Evolutionary conservation across 768 basidiomycete genomes (phyloP), one percentile per base, ranked within the genome.

Genomic region (Suillus lakei): DNA sequence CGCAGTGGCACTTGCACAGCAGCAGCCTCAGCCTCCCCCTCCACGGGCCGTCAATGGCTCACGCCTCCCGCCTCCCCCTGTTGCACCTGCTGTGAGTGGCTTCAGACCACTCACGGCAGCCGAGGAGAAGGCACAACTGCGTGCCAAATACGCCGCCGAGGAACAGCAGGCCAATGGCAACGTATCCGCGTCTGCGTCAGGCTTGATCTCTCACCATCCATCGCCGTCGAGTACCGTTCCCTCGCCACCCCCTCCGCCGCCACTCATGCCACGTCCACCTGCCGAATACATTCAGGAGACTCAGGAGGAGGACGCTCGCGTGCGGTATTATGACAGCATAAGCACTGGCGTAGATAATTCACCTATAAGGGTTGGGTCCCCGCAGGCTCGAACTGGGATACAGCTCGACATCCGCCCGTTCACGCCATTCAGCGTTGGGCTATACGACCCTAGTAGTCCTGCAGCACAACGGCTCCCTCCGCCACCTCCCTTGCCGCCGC

Each of bases 201-300:
- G 67, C 30, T 72, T 72, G 32, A 69, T 69, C 1, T 68, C 70
- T 26, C 69, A 69, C 18, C 58, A 51, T 0, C 66, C 71, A 9
- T 58, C 38, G 6, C 51, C 64, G 4, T 53, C 56, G 21, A 61
- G 9, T 48, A 63, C 66, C 51, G 6, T 16, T 55, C 34, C 16
- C 67, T 67, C 10, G 18, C 67, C 78, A 5, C 80, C 81, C 0
- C 76, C 84, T 0, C 92, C 91, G 0, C 91, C 92, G 1, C 91
- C 92, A 9, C 78, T 94, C 66, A 79, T 85, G 81, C 93, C 92
- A 3, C 87, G 89, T 60, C 93, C 92, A 1, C 93, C 92, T 10
- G 86, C 74, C 7, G 89, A 91, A 62, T 94, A 94, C 73, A 92
- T 95, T 66, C 86, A 90, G 67, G 90, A 94, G 78, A 94, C 92